phyloP scores from a whole-genome alignment of 768 basidiomycete genomes.

The Russula brevipes region DNA sequence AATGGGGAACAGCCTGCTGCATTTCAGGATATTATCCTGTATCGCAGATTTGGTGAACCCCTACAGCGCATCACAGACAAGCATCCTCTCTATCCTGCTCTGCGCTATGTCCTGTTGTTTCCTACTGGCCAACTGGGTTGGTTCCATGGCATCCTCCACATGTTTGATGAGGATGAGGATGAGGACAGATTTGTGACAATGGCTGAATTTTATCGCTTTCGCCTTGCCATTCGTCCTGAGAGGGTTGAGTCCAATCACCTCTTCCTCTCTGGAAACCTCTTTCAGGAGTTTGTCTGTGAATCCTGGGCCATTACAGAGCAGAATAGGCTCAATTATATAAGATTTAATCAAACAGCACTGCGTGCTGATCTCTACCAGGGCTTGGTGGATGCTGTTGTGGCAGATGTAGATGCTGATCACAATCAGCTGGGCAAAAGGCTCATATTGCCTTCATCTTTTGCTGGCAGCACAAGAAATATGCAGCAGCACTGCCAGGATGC shows the following conservation, averaged over 20 bases:
- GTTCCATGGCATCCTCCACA: background rate
- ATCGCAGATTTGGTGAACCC: background rate
- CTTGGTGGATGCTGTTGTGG: no score
- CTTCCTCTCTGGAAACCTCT: background rate
- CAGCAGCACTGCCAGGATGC: background rate
- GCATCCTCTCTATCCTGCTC: background rate
- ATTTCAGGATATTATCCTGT: background rate
- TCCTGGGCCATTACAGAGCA: background rate
- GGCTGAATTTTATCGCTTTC: background rate
- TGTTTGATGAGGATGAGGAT: no score
- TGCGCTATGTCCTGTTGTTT: slow-evolving; percentile 7
- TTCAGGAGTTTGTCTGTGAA: background rate
- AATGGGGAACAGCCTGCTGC: background rate
- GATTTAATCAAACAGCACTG: no score
- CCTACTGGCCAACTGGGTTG: slow-evolving; percentile 12
- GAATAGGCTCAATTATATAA: no score
- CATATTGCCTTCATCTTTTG: no score
- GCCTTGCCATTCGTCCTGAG: background rate
- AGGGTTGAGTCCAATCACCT: background rate
- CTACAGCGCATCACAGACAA: background rate
- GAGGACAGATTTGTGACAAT: background rate
- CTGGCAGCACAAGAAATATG: no score
- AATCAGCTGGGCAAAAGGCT: no score
- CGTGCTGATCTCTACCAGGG: no score
- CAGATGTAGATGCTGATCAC: no score